These are phyloP conservation scores for Prunus persica DNA, from an alignment of 306 rosid species.

Conservation along the genomic window Prunus_persica_NCBIv2 NC_034015.1:20803001-20803500, in stretches of 20 bases:
- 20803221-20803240: neutral
- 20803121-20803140: constrained; percentile 88
- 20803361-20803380: neutral
- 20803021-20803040: neutral
- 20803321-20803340: neutral
- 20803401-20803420: neutral
- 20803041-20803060: constrained; percentile 5
- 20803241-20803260: neutral
- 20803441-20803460: neutral
- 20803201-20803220: neutral
- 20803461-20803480: neutral
- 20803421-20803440: neutral
- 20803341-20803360: neutral
- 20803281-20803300: neutral
- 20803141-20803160: constrained; percentile 84
- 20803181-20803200: constrained; percentile 5
- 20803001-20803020: neutral
- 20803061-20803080: neutral
- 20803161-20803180: constrained; percentile 87
- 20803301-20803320: neutral
- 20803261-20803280: neutral
- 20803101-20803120: constrained; percentile 73
- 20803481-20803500: neutral
- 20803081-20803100: constrained; percentile 64
- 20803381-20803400: neutral